These are phyloP conservation scores for Pyronema domesticum DNA, from an alignment of 495 filamentous ascomycete genomes.

Conservation along the genomic window DNA sequence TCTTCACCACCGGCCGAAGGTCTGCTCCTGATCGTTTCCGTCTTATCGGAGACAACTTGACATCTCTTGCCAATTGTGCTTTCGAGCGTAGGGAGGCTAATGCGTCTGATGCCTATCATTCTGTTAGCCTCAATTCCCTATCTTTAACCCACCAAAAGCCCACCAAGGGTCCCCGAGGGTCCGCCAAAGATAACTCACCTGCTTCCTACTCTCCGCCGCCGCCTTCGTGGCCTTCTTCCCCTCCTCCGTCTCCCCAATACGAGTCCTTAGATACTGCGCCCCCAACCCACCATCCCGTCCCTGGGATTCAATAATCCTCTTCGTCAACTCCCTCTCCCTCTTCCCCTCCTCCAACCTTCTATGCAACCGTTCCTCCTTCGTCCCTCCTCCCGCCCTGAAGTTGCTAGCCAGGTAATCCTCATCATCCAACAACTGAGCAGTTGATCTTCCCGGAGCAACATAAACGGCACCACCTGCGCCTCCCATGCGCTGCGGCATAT, in stretches of 20 bases:
- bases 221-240: slow-evolving; percentile 4
- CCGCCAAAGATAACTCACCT: slow-evolving; percentile 26
- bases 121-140: neutral
- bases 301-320: slow-evolving; percentile 34
- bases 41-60: slow-evolving; percentile 59
- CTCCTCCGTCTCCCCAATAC: slow-evolving; percentile 8
- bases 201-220: slow-evolving; percentile 9
- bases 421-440: slow-evolving; percentile 51
- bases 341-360: slow-evolving; percentile 52
- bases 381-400: slow-evolving; percentile 31
- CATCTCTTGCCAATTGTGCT: slow-evolving; percentile 35
- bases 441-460: slow-evolving; percentile 29
- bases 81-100: slow-evolving; percentile 36
- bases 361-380: slow-evolving; percentile 45
- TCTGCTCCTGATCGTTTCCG: slow-evolving; percentile 34
- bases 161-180: neutral
- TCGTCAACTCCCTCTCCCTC: slow-evolving; percentile 64
- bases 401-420: slow-evolving; percentile 41
- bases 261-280: slow-evolving; percentile 25
- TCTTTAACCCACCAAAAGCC: no score
- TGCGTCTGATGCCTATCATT: slow-evolving; percentile 13
- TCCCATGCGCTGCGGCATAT: slow-evolving; percentile 20
- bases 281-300: slow-evolving; percentile 35
- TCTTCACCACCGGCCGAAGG: slow-evolving; percentile 41
- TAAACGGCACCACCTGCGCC: slow-evolving; percentile 23